These are phyloP conservation scores for Cicer yamashitae DNA, from an alignment of 306 rosid genomes.

Conservation along the genomic window DNA sequence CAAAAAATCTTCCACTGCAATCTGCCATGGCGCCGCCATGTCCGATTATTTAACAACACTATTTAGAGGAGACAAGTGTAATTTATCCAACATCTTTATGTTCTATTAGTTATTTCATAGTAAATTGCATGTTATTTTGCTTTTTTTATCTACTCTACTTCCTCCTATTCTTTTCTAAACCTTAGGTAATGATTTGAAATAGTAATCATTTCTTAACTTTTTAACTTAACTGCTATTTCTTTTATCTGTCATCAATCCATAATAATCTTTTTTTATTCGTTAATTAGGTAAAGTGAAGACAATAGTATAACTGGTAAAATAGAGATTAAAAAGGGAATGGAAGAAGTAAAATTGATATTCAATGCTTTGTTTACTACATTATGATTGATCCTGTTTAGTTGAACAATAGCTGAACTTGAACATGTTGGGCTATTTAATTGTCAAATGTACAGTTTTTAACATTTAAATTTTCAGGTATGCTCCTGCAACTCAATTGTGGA, in stretches of 20 bases:
- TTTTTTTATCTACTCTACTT: background rate
- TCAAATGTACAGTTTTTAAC: conserved; percentile 35
- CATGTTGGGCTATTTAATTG: conserved; percentile 18
- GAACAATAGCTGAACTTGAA: background rate
- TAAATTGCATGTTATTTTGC: background rate
- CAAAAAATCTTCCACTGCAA: background rate
- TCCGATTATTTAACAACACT: background rate
- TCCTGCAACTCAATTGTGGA: conserved; percentile 92
- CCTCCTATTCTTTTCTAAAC: background rate
- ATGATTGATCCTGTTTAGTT: conserved; percentile 22
- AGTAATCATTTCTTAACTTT: too few relatives aligned
- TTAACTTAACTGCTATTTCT: background rate
- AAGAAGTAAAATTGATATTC: conserved; percentile 7
- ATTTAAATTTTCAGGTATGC: conserved; percentile 63
- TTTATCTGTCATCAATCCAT: background rate
- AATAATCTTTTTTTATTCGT: background rate
- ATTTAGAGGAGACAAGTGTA: background rate
- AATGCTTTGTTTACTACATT: conserved; percentile 10
- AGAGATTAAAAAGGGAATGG: background rate
- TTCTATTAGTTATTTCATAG: background rate
- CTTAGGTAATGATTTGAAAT: background rate
- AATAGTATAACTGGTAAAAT: background rate
- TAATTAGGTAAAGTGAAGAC: background rate
- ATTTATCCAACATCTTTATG: background rate
- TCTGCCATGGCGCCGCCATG: background rate